Base-by-base conservation (phyloP, 305 asterid species). In the Vinca major region DNA sequence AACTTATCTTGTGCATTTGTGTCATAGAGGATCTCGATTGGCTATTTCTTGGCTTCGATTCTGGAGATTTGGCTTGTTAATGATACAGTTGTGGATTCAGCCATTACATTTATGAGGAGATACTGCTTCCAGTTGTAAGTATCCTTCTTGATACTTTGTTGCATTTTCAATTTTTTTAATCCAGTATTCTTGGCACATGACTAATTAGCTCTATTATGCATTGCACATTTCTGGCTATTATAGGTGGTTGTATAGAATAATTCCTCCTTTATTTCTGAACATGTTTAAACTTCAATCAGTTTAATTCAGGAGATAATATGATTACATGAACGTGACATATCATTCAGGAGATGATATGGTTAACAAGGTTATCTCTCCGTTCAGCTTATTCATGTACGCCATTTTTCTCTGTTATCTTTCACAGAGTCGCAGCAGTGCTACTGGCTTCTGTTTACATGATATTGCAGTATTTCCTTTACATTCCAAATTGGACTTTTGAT, bases 61-160 rank as follows among this genome's bases (percentile, higher is more conserved):
- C 61, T 83, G 86, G 97, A 88, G 82, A 84, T 90, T 70, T 90
- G 96, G 97, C 89, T 86, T 43, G 89, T 80, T 39, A 81, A 78
- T 44, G 77, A 79, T 73, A 63, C 73, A 63, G 75, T 74, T 50
- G 87, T 83, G 48, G 82, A 85, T 78, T 86, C 97, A 69, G 71
- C 86, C 20, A 72, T 73, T 74, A 66, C 87, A 72, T 88, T 86
- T 68, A 26, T 75, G 72, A 82, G 82, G 84, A 85, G 82, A 90
- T 88, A 88, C 84, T 79, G 79, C 75, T 75, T 78, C 66, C 97
- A 90, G 79, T 81, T 73, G 95, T 90, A 82, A 86, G 96, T 79
- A 68, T 65, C 58, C 41, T 63, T 33, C 20, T 65, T 39, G 10
- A 9, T 19, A 37, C 68, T 7, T 44, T 49, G 2, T 26, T 19